Evolutionary conservation across 1,284 basidiomycete genomes (phyloP).

Genomic region (Vanrija pseudolonga): DNA sequence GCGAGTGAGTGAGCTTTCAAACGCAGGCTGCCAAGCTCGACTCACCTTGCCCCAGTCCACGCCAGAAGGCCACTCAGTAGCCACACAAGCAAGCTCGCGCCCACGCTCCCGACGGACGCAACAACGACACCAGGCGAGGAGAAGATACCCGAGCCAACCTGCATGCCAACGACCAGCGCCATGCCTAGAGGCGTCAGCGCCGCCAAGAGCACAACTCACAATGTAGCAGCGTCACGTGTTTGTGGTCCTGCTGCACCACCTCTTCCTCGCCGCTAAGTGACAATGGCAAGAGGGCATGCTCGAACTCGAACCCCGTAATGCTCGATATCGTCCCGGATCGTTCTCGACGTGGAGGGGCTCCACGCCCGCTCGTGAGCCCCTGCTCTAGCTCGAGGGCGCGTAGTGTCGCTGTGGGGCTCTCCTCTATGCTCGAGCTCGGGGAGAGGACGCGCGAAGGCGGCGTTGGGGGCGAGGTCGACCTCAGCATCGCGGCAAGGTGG

Average conservation of each 20-base stretch:
- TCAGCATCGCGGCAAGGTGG: too few species aligned
- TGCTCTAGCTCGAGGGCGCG: conserved; percentile 66
- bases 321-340: conserved; percentile 57
- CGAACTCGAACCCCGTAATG: conserved; percentile 65
- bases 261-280: conserved; percentile 65
- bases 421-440: conserved; percentile 44
- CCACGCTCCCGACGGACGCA: conserved; percentile 77
- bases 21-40: not conserved
- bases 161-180: conserved; percentile 73
- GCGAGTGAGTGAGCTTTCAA: not conserved
- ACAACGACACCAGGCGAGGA: conserved; percentile 88
- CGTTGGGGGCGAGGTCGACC: not conserved
- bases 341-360: conserved; percentile 29
- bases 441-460: conserved; percentile 22
- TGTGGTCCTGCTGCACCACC: conserved; percentile 55
- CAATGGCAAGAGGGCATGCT: conserved; percentile 69
- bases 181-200: conserved; percentile 57
- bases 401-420: conserved; percentile 62
- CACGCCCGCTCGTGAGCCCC: conserved; percentile 21
- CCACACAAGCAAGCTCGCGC: conserved; percentile 79
- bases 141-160: conserved; percentile 92
- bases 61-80: conserved; percentile 70
- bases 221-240: conserved; percentile 70
- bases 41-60: conserved; percentile 76
- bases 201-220: conserved; percentile 52